These are phyloP conservation scores for Apiospora marii DNA, from an alignment of 2,329 filamentous ascomycete genomes.

Conservation along the genomic window DNA sequence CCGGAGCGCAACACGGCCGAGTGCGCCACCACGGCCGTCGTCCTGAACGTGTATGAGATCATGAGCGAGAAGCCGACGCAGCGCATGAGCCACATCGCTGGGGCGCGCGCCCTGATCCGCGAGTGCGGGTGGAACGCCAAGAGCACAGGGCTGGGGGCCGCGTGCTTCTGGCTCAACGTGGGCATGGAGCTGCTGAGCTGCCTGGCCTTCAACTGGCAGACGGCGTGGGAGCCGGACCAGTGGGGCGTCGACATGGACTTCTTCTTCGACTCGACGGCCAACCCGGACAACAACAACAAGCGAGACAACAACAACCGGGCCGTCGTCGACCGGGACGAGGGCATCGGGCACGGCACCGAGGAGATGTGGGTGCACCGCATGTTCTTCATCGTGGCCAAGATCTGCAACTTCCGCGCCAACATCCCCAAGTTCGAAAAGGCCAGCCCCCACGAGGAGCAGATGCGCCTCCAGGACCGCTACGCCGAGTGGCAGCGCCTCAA, in stretches of 20 bases:
- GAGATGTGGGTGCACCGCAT: slow-evolving; percentile 90
- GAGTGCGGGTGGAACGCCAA: slow-evolving; percentile 89
- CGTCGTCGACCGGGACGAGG: slow-evolving; percentile 32
- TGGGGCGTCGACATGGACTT: slow-evolving; percentile 89
- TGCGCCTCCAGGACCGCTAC: slow-evolving; percentile 68
- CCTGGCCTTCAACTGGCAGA: slow-evolving; percentile 84
- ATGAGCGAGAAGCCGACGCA: slow-evolving; percentile 84
- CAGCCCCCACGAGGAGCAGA: slow-evolving; percentile 68
- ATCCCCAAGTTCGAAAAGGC: slow-evolving; percentile 67
- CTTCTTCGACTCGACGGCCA: neutral
- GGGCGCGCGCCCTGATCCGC: slow-evolving; percentile 84
- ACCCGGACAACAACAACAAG: slow-evolving; percentile 25
- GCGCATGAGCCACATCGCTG: slow-evolving; percentile 89
- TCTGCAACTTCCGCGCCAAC: slow-evolving; percentile 82
- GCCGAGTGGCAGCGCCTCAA: slow-evolving; percentile 84
- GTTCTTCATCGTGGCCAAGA: slow-evolving; percentile 86
- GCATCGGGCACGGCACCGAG: slow-evolving; percentile 63
- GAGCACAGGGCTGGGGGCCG: slow-evolving; percentile 79
- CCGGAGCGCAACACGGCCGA: slow-evolving; percentile 84
- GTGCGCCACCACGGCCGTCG: slow-evolving; percentile 86
- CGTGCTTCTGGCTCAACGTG: slow-evolving; percentile 95
- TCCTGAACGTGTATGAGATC: slow-evolving; percentile 91
- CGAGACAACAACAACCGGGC: neutral
- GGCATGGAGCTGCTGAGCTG: slow-evolving; percentile 91
- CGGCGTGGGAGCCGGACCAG: slow-evolving; percentile 87